phyloP scores from a whole-genome alignment of 2,329 filamentous ascomycete species.

The Cytospora chrysosperma region DNA sequence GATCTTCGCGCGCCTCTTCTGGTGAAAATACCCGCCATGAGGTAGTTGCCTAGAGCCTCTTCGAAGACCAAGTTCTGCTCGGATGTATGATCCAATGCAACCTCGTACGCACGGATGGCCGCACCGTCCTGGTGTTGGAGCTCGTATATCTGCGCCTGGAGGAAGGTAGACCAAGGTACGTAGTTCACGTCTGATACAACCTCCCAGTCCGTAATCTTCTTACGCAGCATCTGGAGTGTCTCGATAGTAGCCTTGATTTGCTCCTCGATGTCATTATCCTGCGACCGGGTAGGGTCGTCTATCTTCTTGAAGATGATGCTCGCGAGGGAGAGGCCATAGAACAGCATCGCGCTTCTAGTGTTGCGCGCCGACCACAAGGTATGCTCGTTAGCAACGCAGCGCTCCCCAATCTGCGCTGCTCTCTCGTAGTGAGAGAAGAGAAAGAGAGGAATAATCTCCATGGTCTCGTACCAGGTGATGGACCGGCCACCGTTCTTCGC shows the following conservation, averaged over 20 bases:
- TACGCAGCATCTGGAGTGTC: conserved; percentile 54
- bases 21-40: conserved; percentile 71
- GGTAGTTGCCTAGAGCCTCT: conserved; percentile 70
- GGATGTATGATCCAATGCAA: conserved; percentile 69
- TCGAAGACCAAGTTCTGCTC: conserved; percentile 67
- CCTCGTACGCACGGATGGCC: conserved; percentile 66
- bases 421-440: conserved; percentile 62
- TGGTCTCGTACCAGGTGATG: conserved; percentile 65
- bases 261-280: conserved; percentile 41
- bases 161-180: conserved; percentile 63
- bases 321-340: conserved; percentile 58
- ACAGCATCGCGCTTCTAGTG: conserved; percentile 56
- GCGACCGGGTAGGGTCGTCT: conserved; percentile 44
- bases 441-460: conserved; percentile 62
- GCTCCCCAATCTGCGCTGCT: conserved; percentile 56
- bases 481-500: conserved; percentile 62
- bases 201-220: conserved; percentile 64
- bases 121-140: conserved; percentile 54
- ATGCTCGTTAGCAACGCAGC: conserved; percentile 46
- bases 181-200: conserved; percentile 69
- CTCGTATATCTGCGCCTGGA: conserved; percentile 69
- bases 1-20: conserved; percentile 64
- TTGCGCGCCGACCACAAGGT: conserved; percentile 61
- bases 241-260: conserved; percentile 50
- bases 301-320: conserved; percentile 50